A percentile compares a stretch with the other conserved stretches of the same genome.
Evolutionary conservation across 306 rosid species (phyloP).

Genomic region (Ceratonia siliqua): DNA sequence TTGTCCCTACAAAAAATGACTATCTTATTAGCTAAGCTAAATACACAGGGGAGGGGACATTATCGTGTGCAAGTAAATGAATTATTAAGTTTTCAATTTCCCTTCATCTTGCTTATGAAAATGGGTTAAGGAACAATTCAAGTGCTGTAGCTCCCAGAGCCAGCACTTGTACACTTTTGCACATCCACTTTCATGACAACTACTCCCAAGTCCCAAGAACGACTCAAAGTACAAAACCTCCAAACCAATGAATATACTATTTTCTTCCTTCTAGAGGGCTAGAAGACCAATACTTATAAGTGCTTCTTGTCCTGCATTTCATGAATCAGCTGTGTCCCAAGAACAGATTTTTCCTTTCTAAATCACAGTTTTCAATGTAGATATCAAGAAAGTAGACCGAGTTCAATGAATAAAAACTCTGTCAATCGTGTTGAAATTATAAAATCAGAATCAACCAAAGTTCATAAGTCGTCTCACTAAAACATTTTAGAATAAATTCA

Average conservation of each 20-base stretch:
- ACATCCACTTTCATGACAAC: background rate
- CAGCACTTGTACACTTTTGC: background rate
- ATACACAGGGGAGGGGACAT: background rate
- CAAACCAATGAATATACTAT: background rate
- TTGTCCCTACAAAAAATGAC: constrained; percentile 59
- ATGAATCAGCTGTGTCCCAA: background rate
- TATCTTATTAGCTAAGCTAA: background rate
- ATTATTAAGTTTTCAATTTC: background rate
- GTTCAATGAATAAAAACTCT: background rate
- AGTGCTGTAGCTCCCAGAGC: background rate
- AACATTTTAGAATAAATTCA: background rate
- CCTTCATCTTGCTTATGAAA: background rate
- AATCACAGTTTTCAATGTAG: background rate
- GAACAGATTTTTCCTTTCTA: background rate
- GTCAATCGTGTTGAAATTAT: background rate
- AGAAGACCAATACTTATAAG: background rate
- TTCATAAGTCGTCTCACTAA: no score
- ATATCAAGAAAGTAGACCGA: background rate
- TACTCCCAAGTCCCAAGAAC: background rate
- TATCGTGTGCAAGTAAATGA: background rate
- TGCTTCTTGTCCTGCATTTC: background rate
- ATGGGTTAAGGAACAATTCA: background rate
- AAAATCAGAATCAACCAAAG: no score
- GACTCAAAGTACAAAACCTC: background rate
- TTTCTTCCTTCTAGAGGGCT: background rate